These are phyloP conservation scores for Coemansia sp. DNA, from an alignment of 192 early-diverging fungal species.

Conservation along the genomic window DNA sequence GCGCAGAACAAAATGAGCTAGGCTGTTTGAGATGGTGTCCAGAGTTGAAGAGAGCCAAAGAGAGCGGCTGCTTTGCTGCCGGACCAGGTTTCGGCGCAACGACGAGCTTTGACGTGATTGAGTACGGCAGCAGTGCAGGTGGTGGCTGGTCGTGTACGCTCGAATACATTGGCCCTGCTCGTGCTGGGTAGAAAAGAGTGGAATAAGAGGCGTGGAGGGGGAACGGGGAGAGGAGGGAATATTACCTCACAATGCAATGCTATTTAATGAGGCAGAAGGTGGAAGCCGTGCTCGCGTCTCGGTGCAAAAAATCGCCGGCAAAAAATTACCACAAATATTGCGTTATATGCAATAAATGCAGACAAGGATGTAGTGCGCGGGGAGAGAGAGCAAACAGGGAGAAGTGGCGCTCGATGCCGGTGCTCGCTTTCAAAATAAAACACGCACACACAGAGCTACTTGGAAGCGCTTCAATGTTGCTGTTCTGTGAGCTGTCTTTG, in stretches of 20 bases:
- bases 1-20: conserved; percentile 23
- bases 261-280: conserved; percentile 7
- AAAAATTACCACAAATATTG: conserved; percentile 2
- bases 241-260: conserved; percentile 31
- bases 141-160: conserved; percentile 50
- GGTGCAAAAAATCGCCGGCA: conserved; percentile 5
- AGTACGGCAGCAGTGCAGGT: conserved; percentile 42
- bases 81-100: conserved; percentile 25
- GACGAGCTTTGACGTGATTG: conserved; percentile 29
- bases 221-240: conserved; percentile 6
- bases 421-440: too few species aligned
- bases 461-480: too few species aligned
- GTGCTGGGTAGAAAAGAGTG: conserved; percentile 4
- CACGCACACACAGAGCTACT: conserved; percentile 4
- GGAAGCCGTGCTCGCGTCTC: background rate
- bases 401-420: conserved; percentile 5
- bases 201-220: conserved; percentile 4
- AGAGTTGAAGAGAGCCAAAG: conserved; percentile 26
- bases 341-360: background rate
- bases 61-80: conserved; percentile 25
- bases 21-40: too few species aligned
- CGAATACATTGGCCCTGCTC: conserved; percentile 34
- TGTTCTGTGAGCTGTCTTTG: too few species aligned
- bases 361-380: conserved; percentile 1
- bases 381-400: background rate